Evolutionary conservation across 345 rosid species (phyloP), one percentile per base, ranked within the genome.

Genomic region (Citrus unshiu): DNA sequence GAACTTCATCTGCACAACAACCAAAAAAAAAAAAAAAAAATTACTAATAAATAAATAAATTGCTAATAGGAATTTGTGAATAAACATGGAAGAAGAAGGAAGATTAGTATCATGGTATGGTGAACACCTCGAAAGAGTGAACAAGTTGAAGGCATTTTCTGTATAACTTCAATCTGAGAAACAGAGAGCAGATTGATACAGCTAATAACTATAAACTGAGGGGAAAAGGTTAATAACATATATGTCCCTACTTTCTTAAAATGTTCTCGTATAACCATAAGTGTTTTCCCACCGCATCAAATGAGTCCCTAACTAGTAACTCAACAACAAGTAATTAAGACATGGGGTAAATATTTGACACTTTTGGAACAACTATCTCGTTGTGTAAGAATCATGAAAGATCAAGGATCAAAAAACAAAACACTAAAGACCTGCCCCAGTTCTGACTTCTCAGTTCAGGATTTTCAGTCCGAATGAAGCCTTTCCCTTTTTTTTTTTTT

Each of bases 1-100:
- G 87, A 22, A 78, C 81, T 67, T 84, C 89, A 75, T 85, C 87
- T 72, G 80, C 10, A 61, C 68, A 37, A 0, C 40, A 79, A 59
- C 66, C 40, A 34, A 65, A 65, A 9, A 32, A 65, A 9, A 34
- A 65, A 34, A 7, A 12, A 64, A 21, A 14, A 30, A 32, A 7
- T 16, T 16, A 6, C 7, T 29, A 14, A 16, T 0, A 27, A 27
- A 27, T 27, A 27, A 27, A 27, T 27, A 27, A 27, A 27, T 27
- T 27, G 27, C 27, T 27, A 27, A 27, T 27, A 27, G 1, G 29
- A 5, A 16, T 3, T 32, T 32, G 68, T 18, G 2, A 62, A 30
- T 16, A 16, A 64, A 5, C 3, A 16, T 61, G 3, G 12, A 16
- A 61, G 30, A 9, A 6, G 34, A 4, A 61, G 16, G 65, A 25